phyloP scores from a whole-genome alignment of 345 rosid species.

The Gossypium raimondii region DNA sequence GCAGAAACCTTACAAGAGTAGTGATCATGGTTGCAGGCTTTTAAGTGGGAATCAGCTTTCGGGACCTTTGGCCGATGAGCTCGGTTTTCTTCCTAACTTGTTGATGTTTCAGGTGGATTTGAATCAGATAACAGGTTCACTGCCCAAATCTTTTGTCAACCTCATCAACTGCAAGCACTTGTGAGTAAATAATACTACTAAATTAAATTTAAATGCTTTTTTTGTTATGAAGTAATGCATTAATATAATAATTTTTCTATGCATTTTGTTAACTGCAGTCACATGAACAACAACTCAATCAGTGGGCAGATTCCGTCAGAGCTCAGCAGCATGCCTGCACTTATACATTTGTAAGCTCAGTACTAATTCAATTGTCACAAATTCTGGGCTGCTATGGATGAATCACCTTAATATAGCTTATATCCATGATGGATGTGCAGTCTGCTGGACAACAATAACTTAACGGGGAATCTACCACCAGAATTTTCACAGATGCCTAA shows the following conservation, averaged over 20 bases:
- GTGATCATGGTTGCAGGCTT: slow-evolving; percentile 28
- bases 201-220: background rate
- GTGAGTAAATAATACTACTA: slow-evolving; percentile 23
- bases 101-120: slow-evolving; percentile 34
- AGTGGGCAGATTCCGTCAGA: slow-evolving; percentile 46
- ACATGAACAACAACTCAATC: slow-evolving; percentile 52
- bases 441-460: slow-evolving; percentile 46
- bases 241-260: background rate
- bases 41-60: slow-evolving; percentile 46
- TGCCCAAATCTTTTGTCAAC: slow-evolving; percentile 38
- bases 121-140: slow-evolving; percentile 33
- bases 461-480: slow-evolving; percentile 41
- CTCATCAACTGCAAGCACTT: slow-evolving; percentile 30
- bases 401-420: background rate
- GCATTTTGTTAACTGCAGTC: slow-evolving; percentile 24
- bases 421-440: slow-evolving; percentile 23
- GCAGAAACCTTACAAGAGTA: background rate
- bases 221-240: background rate
- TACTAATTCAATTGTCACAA: background rate
- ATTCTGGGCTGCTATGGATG: background rate
- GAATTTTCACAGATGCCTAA: slow-evolving; percentile 36
- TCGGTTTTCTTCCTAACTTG: slow-evolving; percentile 40
- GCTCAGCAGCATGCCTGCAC: slow-evolving; percentile 30
- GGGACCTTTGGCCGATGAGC: slow-evolving; percentile 42
- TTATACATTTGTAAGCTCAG: slow-evolving; percentile 40